Evolutionary conservation across 2,329 filamentous ascomycete species (phyloP).

Genomic region (Paecilomyces sp.): DNA sequence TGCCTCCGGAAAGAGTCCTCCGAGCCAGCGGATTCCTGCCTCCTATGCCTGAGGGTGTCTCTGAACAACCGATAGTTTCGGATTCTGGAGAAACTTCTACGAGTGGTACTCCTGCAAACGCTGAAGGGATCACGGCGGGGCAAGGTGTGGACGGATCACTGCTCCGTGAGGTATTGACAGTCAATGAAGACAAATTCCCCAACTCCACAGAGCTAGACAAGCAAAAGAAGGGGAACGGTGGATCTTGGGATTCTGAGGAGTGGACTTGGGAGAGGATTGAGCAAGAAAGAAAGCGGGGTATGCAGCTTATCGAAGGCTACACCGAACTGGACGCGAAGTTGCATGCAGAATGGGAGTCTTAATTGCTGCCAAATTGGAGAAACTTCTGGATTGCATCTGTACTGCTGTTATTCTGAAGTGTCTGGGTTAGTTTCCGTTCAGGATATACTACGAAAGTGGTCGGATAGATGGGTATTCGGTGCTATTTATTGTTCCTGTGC

Average conservation of each 20-base stretch:
- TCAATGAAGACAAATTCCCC: constrained; percentile 22
- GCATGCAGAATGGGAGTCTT: constrained; percentile 39
- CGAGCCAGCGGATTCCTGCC: constrained; percentile 68
- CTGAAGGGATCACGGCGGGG: constrained; percentile 24
- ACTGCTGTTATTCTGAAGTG: background rate
- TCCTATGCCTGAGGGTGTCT: constrained; percentile 54
- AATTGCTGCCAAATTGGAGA: background rate
- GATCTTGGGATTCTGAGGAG: constrained; percentile 29
- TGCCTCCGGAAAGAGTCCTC: constrained; percentile 73
- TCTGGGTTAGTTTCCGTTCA: background rate
- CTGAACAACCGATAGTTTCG: constrained; percentile 11
- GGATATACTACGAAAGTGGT: background rate
- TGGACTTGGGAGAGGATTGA: constrained; percentile 59
- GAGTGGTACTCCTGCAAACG: constrained; percentile 22
- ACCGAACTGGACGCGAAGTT: constrained; percentile 45
- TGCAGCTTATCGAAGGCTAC: constrained; percentile 50
- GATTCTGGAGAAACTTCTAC: constrained; percentile 20
- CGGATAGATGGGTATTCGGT: background rate
- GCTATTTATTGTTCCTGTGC: background rate
- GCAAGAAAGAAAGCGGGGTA: constrained; percentile 47
- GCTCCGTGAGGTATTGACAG: constrained; percentile 28
- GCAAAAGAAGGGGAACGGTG: constrained; percentile 23
- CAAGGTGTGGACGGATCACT: constrained; percentile 27
- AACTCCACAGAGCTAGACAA: constrained; percentile 20
- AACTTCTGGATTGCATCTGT: background rate